Base-by-base conservation (phyloP, 148 eudicot species). In the Polygonum aviculare region DNA sequence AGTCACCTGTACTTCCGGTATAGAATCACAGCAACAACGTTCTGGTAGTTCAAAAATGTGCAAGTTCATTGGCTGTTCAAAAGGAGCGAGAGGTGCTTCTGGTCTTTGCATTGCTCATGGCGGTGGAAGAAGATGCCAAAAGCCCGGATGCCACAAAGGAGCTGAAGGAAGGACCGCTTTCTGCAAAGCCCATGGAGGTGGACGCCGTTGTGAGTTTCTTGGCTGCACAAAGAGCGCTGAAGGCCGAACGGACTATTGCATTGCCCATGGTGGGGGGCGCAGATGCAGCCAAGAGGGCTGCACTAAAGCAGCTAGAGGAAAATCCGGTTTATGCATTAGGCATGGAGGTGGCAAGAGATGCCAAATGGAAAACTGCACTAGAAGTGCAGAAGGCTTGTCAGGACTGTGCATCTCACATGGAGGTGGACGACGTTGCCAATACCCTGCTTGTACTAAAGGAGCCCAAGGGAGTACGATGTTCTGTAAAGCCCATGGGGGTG, bases 181-280 rank as follows among this genome's bases (percentile, higher is more conserved):
- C 83, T 94, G 98, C 90, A 94, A 94, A 84, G 98, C 98, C 50
- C 98, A 94, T 78, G 98, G 98, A 2, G 98, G 98, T 60, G 98
- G 98, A 76, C 90, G 98, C 3, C 78, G 98, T 76, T 94, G 98
- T 72, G 92, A 90, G 69, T 88, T 81, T 60, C 84, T 86, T 52
- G 97, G 90, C 21, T 92, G 97, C 80, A 88, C 87, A 38, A 90
- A 86, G 80, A 92, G 94, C 65, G 97, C 97, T 7, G 97, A 92
- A 80, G 94, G 97, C 8, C 83, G 88, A 1, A 92, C 94, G 2
- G 84, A 84, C 73, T 82, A 51, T 65, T 92, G 97, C 81, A 92
- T 92, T 44, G 84, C 81, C 45, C 97, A 92, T 79, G 97, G 97
- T 5, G 97, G 97, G 45, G 97, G 97, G 39, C 85, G 82, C 69